Base-by-base conservation (phyloP, 2,329 filamentous ascomycete species). In the Aspergillus japonicus region DNA sequence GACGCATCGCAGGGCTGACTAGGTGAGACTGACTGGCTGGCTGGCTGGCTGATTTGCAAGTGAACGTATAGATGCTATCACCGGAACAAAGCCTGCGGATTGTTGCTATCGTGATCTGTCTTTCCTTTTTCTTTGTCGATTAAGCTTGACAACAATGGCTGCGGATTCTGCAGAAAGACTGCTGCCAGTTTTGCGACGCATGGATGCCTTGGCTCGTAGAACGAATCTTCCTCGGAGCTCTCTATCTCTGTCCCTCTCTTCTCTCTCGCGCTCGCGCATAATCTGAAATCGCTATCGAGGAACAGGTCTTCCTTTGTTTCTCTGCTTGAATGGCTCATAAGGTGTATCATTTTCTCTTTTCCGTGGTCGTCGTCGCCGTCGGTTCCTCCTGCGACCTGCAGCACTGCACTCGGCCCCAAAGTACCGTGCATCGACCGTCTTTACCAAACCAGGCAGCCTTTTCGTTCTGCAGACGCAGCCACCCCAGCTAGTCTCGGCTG, bases 391-490 rank as follows among this genome's bases (percentile, higher is more conserved):
- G 35, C 35, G 31, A 31, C 29, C 23, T 31, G 48, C n/a, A 55
- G 21, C 19, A 33, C 12, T 16, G n/a, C 42, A 44, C 39, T 16
- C 39, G 4, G 6, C 12, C 29, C 23, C 33, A 48, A 54, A 33
- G 42, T 55, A 48, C 42, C 26, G 26, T 55, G 33, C 53, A 55
- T 55, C 16, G 24, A 14, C 14, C 42, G 47, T 35, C 24, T 19
- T 21, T 33, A 31, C 42, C 52, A 57, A 39, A 56, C 16, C 11
- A 49, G 47, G 54, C n/a, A 49, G 47, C 29, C 26, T 21, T 48
- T 29, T 11, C 19, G 19, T 54, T 52, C 53, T 59, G 57, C 57
- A 56, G 51, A 59, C 54, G 57, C 57, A 59, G 48, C 53, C 39
- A 56, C 57, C 52, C 57, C 47, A 47, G 44, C 50, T 31, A 54